Conservation (phyloP, 2,329 filamentous ascomycete genomes). For the Colletotrichum sp. region DNA sequence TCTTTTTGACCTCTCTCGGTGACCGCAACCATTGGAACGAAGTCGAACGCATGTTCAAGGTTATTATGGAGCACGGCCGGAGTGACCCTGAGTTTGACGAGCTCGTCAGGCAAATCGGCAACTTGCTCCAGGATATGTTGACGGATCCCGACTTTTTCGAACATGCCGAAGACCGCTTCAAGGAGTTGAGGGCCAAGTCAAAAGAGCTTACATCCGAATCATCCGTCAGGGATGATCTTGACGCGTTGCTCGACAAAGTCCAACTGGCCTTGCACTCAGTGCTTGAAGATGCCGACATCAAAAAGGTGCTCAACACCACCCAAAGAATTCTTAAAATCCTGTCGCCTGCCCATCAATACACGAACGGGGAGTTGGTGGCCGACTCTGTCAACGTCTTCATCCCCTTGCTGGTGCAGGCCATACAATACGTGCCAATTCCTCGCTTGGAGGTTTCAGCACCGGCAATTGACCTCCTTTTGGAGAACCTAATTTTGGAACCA, state of each 20-base stretch:
- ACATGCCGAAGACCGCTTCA: slow-evolving; percentile 64
- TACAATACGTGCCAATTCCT: slow-evolving; percentile 90
- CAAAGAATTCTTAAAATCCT: slow-evolving; percentile 73
- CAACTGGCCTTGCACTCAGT: slow-evolving; percentile 73
- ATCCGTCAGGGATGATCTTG: slow-evolving; percentile 73
- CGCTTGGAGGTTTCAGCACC: slow-evolving; percentile 87
- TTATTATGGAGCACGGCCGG: slow-evolving; percentile 74
- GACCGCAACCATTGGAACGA: slow-evolving; percentile 76
- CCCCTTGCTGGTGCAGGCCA: slow-evolving; percentile 74
- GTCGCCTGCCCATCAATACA: slow-evolving; percentile 66
- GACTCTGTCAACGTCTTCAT: slow-evolving; percentile 83
- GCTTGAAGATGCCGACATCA: slow-evolving; percentile 73
- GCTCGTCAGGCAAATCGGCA: slow-evolving; percentile 74
- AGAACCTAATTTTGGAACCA: slow-evolving; percentile 90
- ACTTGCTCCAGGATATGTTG: slow-evolving; percentile 79
- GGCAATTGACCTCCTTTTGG: slow-evolving; percentile 82
- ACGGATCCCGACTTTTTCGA: slow-evolving; percentile 89
- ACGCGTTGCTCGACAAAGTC: slow-evolving; percentile 72
- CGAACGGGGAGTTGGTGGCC: slow-evolving; percentile 74
- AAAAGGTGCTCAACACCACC: slow-evolving; percentile 70
- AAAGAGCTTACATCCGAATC: slow-evolving; percentile 72
- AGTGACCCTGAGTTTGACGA: slow-evolving; percentile 84
- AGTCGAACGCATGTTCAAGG: slow-evolving; percentile 70
- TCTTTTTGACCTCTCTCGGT: slow-evolving; percentile 80
- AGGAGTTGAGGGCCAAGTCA: slow-evolving; percentile 55